Evolutionary conservation across 2,329 filamentous ascomycete species (phyloP), one percentile per base, ranked within the genome.

Genomic region (Ceratocystis variospora): DNA sequence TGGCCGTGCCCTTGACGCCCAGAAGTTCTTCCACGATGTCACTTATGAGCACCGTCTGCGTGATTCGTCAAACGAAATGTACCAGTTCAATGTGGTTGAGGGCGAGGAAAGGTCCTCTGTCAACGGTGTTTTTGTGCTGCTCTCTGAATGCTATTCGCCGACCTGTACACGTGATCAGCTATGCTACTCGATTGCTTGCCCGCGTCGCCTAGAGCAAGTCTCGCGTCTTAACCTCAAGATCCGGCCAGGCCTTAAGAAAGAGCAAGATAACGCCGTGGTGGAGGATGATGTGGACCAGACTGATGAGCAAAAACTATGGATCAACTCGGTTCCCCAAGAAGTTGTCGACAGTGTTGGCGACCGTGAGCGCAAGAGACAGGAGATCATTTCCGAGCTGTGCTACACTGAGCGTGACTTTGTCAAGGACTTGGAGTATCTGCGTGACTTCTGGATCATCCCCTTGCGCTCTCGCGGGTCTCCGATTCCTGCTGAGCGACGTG

Each of bases 21-120:
- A 99, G 74, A 97, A 97, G 75, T 96, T 96, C 78, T 99, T 99
- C 74, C 94, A 99, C 78, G 94, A 99, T 80, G 94, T 97, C 63
- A 96, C 93, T 0, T 99, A 99, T 76, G 93, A 96, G 72, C 94
- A 99, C 76, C 85, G 94, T 61, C 79, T 99, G 72, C 88, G 94
- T 76, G 94, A 99, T 76, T 95, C 93, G n/a, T 84, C 87, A 50
- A 88, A 87, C 63, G 94, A 99, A 76, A 89, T 99, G 75, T 99
- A 97, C 75, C 93, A 97, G 74, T 87, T 2, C 81, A 97, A 75
- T 48, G 46, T 31, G 87, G 92, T 77, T 93, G 86, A 90, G 71
- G 78, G 79, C n/a, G 87, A 90, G 70, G 83, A 89, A 65, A 87
- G 87, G 55, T 76, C 80, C 1, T 75, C 80, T 0, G 93, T 99